These are phyloP conservation scores for Jasminum sambac DNA, from an alignment of 257 asterid genomes.

Conservation along the genomic window DNA sequence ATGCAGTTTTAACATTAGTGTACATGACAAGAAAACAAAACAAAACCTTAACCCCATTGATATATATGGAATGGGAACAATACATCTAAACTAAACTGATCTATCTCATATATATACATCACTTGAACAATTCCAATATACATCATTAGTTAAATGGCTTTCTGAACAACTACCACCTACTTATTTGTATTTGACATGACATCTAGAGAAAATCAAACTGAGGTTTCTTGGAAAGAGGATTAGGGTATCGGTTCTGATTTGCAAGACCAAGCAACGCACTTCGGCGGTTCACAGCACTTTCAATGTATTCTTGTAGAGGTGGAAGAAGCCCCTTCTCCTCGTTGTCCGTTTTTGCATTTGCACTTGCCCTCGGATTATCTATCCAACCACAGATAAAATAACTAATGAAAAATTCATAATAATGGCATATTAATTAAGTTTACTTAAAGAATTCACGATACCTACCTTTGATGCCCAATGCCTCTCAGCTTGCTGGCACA, in stretches of 20 bases:
- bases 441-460: constrained; percentile 24
- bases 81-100: no score
- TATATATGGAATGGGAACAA: no score
- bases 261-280: constrained; percentile 41
- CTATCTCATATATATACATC: no score
- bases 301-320: constrained; percentile 63
- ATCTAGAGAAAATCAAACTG: constrained; percentile 52
- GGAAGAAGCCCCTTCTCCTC: constrained; percentile 52
- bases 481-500: constrained; percentile 97
- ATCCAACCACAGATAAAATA: constrained; percentile 10
- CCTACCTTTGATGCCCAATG: constrained; percentile 99
- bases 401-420: constrained; percentile 22
- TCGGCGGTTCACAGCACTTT: constrained; percentile 53
- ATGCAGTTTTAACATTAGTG: no score
- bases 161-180: no score
- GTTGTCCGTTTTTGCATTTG: constrained; percentile 37
- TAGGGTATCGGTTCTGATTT: constrained; percentile 34
- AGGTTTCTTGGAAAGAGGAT: constrained; percentile 50
- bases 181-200: no score
- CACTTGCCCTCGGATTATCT: constrained; percentile 79
- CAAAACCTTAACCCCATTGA: no score
- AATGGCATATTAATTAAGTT: neutral
- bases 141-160: no score
- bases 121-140: no score
- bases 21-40: no score